A percentile compares a stretch with the other conserved stretches of the same genome.
Evolutionary conservation across 2,329 filamentous ascomycete species (phyloP).

Genomic region (Neurospora sp.): DNA sequence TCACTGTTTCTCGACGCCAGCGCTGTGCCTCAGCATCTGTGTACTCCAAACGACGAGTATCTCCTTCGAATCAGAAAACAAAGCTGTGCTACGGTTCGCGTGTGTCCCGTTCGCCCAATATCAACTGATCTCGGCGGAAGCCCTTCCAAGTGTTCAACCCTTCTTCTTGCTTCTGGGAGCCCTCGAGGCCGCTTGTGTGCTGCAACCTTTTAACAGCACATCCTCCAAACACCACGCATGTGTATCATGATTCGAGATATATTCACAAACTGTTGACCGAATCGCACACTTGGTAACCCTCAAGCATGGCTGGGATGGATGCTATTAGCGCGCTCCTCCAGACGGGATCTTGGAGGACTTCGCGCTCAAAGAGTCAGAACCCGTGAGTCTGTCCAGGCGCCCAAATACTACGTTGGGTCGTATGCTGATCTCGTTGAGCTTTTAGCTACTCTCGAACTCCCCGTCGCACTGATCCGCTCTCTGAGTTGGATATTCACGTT

Average conservation of each 20-base stretch:
- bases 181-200: not conserved
- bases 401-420: not conserved
- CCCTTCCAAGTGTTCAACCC: not conserved
- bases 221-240: not conserved
- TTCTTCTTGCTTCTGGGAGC: not conserved
- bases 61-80: not conserved
- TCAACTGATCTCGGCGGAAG: not conserved
- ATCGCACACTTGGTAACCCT: not conserved
- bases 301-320: constrained; percentile 32
- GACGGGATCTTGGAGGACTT: constrained; percentile 41
- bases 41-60: not conserved
- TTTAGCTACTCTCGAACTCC: not conserved
- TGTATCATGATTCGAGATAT: not conserved
- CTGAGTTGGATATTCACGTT: constrained; percentile 6
- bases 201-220: not conserved
- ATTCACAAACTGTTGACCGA: not conserved
- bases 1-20: not conserved
- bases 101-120: not conserved
- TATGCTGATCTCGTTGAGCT: not conserved
- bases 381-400: constrained; percentile 20
- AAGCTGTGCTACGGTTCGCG: not conserved
- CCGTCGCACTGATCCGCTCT: not conserved
- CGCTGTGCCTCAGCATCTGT: not conserved
- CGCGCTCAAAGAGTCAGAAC: constrained; percentile 29
- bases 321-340: constrained; percentile 37